Evolutionary conservation across 164 flowering plant species (phyloP).

Genomic region (Taxillus chinensis): DNA sequence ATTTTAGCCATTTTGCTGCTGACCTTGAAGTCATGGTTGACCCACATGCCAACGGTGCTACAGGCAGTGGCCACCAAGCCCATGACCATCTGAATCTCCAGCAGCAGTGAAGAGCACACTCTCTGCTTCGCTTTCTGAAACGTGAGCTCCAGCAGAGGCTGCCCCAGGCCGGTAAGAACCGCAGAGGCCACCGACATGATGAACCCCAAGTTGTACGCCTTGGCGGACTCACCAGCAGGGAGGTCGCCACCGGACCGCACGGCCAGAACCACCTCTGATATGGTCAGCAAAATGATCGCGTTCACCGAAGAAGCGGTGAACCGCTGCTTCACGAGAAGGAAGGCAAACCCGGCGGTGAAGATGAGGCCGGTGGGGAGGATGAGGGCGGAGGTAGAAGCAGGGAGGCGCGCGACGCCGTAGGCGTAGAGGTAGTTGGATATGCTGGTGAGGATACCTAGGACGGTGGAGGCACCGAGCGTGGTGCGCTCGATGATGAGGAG

Average conservation of each 20-base stretch:
- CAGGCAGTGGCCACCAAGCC: not conserved
- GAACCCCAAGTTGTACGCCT: constrained; percentile 10
- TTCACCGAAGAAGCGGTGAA: constrained; percentile 18
- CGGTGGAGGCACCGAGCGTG: not conserved
- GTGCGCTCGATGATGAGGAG: not conserved
- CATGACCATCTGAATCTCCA: not conserved
- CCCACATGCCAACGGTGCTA: not conserved
- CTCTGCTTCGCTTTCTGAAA: not conserved
- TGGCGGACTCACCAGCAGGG: constrained; percentile 12
- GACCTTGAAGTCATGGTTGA: not conserved
- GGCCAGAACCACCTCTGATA: constrained; percentile 16
- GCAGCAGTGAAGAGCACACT: not conserved
- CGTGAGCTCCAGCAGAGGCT: not conserved
- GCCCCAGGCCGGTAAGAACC: not conserved
- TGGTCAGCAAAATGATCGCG: constrained; percentile 15
- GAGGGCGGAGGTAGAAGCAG: constrained; percentile 17
- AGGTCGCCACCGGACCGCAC: constrained; percentile 13
- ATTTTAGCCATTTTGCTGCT: too few species aligned
- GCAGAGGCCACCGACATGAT: not conserved
- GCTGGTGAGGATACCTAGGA: not conserved
- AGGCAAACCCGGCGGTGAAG: constrained; percentile 23
- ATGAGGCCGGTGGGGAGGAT: constrained; percentile 18
- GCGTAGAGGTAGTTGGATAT: constrained; percentile 1
- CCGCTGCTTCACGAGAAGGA: constrained; percentile 22
- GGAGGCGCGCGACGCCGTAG: constrained; percentile 20